Evolutionary conservation across 2,329 filamentous ascomycete genomes (phyloP), one percentile per base, ranked within the genome.

Genomic region (Aspergillus bombycis): DNA sequence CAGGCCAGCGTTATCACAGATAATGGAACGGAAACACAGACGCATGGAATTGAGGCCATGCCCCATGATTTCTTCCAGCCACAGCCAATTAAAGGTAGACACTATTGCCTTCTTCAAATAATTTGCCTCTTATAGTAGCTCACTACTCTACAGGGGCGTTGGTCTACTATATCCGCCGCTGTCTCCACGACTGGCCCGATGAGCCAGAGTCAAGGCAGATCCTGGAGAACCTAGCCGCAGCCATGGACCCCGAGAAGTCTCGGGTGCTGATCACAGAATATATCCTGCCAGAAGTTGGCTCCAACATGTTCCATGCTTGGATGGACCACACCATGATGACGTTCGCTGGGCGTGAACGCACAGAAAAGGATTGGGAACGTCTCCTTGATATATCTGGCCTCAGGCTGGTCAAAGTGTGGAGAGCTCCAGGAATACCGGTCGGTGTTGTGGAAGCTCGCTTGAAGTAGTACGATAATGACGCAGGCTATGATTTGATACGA

Each of bases 141-240:
- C n/a, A n/a, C n/a, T n/a, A n/a, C n/a, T 32, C 38, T 12, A 54
- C n/a, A 70, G 72, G 67, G 19, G 73, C 74, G 2, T 62, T 67
- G n/a, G 65, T 70, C 2, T 77, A 76, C 57, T 75, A 74, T 62
- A 58, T 77, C 12, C 73, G 73, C n/a, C 72, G 71, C 43, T 63
- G 70, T 32, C 60, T 76, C n/a, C 75, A 76, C 60, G 73, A 77
- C 65, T 77, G 71, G 68, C 67, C 65, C 30, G 58, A 65, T 52
- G 55, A 66, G 9, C 50, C 50, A 48, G 64, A 61, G 50, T 54
- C 50, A 5, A 45, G 28, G 2, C 45, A 65, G 28, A 72, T 75
- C 50, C 65, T 75, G 10, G 28, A 60, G 8, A 68, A 69, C 10
- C 56, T 73, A 19, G 64, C 66, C 14, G 63, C 38, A 0, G 69